phyloP scores from a whole-genome alignment of 306 rosid genomes.

The Quercus wislizeni region DNA sequence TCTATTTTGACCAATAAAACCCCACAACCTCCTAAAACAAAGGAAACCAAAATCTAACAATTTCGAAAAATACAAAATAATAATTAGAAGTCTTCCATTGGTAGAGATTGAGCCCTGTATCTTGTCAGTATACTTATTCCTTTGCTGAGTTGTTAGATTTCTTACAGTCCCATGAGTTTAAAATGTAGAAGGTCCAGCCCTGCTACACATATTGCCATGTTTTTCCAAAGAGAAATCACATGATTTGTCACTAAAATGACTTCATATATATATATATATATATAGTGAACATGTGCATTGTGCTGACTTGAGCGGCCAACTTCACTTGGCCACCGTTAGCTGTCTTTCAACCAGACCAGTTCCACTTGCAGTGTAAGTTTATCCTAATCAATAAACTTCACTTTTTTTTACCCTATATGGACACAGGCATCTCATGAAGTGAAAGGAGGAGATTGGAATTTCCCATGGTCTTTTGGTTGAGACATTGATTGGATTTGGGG shows the following conservation, averaged over 20 bases:
- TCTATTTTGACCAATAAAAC: too few species aligned
- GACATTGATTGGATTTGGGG: conserved; percentile 25
- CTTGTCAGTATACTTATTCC: neutral
- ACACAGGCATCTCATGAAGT: conserved; percentile 43
- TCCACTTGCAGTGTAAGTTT: neutral
- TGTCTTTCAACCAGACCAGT: neutral
- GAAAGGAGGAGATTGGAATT: conserved; percentile 27
- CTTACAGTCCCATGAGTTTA: neutral
- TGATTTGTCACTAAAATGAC: neutral
- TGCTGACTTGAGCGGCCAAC: neutral
- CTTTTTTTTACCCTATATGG: neutral
- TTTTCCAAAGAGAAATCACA: neutral
- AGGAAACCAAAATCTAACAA: too few species aligned
- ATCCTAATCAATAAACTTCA: neutral
- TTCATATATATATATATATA: neutral
- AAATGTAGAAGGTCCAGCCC: neutral
- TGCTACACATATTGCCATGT: neutral
- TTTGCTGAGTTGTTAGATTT: neutral
- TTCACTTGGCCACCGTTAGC: neutral
- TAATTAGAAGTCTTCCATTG: too few species aligned
- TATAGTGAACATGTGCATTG: neutral
- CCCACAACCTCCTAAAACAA: too few species aligned
- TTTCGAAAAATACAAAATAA: too few species aligned
- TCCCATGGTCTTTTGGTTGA: conserved; percentile 15
- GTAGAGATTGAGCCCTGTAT: too few species aligned